Evolutionary conservation across 129 eudicot genomes (phyloP).

Genomic region (Flaveria sonorensis): DNA sequence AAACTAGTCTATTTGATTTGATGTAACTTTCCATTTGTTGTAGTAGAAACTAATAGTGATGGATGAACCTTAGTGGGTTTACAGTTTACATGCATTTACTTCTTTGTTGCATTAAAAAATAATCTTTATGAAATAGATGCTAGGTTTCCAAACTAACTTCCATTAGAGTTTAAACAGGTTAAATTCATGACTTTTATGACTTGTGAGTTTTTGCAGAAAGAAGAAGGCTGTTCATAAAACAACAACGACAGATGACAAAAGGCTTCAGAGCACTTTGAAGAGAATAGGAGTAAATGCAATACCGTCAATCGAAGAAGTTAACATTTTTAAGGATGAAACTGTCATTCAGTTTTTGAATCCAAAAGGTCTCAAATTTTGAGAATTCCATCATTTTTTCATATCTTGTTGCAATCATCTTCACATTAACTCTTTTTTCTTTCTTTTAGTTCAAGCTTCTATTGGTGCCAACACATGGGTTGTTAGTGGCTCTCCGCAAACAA

Average conservation of each 20-base stretch:
- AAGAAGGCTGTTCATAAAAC: slow-evolving; percentile 93
- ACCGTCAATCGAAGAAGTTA: slow-evolving; percentile 83
- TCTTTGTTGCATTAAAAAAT: neutral
- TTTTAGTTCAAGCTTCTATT: slow-evolving; percentile 86
- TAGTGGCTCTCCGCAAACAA: slow-evolving; percentile 83
- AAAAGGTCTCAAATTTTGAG: slow-evolving; percentile 47
- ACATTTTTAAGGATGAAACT: slow-evolving; percentile 74
- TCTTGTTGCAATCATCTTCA: neutral
- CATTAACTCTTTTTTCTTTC: neutral
- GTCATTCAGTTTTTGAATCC: slow-evolving; percentile 83
- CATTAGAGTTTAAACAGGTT: neutral
- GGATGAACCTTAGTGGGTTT: neutral
- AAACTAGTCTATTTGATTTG: too few species aligned
- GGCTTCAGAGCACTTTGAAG: slow-evolving; percentile 76
- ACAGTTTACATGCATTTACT: neutral
- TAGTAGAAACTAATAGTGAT: too few species aligned
- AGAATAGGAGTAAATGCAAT: slow-evolving; percentile 76
- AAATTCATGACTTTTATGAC: neutral
- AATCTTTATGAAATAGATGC: neutral
- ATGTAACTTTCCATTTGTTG: too few species aligned
- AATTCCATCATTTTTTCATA: neutral
- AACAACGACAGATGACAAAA: slow-evolving; percentile 75
- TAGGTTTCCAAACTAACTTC: neutral
- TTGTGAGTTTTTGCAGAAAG: slow-evolving; percentile 45
- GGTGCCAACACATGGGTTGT: slow-evolving; percentile 95